A percentile compares a stretch with the other conserved stretches of the same genome.
phyloP scores from a whole-genome alignment of 768 basidiomycete genomes.

The Lactarius hatsudake region DNA sequence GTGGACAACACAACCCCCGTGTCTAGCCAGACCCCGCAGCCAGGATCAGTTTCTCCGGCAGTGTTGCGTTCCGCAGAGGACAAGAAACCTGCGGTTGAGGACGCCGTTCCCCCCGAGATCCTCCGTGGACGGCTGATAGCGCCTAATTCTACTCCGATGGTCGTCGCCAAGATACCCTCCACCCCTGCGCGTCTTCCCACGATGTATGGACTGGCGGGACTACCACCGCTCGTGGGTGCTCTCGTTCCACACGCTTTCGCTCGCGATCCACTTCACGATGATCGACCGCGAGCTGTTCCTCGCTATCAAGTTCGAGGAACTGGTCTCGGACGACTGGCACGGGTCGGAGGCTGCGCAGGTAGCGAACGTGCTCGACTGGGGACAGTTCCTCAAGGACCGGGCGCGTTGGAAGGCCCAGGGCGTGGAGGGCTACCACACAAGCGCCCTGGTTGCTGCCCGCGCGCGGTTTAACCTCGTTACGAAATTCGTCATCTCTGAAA shows the following conservation, averaged over 20 bases:
- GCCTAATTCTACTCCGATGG: conserved; percentile 28
- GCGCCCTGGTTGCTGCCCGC: conserved; percentile 68
- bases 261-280: conserved; percentile 81
- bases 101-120: conserved; percentile 66
- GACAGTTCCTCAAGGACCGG: conserved; percentile 73
- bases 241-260: conserved; percentile 51
- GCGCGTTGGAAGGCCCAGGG: conserved; percentile 64
- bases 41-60: not conserved
- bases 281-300: conserved; percentile 88
- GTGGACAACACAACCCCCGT: conserved; percentile 20
- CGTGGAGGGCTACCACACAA: conserved; percentile 57
- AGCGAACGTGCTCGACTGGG: conserved; percentile 79
- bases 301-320: conserved; percentile 81
- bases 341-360: conserved; percentile 47
- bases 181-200: conserved; percentile 30
- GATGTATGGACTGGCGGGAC: conserved; percentile 19
- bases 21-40: not conserved
- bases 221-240: conserved; percentile 72
- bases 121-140: conserved; percentile 52
- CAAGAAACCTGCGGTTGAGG: conserved; percentile 53
- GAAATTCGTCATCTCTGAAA: conserved; percentile 77
- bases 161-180: conserved; percentile 36
- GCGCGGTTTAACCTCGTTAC: conserved; percentile 84
- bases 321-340: conserved; percentile 73
- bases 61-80: conserved; percentile 35